A percentile compares a stretch with the other conserved stretches of the same genome.
These are phyloP conservation scores for Porcisia hertigi DNA, from an alignment of 208 protist species.

Conservation along the genomic window DNA sequence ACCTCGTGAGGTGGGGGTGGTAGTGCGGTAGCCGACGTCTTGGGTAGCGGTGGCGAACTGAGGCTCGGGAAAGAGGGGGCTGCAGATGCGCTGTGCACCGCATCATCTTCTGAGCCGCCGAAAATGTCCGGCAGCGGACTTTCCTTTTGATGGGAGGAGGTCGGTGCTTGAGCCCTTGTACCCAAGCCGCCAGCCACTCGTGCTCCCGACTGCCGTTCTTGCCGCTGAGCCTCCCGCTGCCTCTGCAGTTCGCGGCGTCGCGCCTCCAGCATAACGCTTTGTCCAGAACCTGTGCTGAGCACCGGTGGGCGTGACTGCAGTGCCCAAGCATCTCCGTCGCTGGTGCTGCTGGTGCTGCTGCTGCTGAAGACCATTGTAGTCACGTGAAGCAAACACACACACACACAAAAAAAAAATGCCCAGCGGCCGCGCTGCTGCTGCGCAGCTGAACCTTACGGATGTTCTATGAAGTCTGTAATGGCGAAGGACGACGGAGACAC, in stretches of 20 bases:
- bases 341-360: conserved; percentile 45
- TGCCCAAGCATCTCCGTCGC: conserved; percentile 50
- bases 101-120: conserved; percentile 10
- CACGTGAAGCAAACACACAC: neutral
- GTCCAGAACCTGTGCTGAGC: conserved; percentile 8
- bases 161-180: neutral
- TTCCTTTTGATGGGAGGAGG: conserved; percentile 10
- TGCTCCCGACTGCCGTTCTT: conserved; percentile 7
- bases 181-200: conserved; percentile 1
- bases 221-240: conserved; percentile 48
- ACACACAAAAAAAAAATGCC: neutral
- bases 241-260: conserved; percentile 54
- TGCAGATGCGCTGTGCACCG: neutral
- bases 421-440: neutral
- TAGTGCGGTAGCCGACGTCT: neutral
- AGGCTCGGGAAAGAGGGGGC: neutral
- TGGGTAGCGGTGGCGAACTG: neutral
- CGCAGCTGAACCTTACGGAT: neutral
- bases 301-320: conserved; percentile 5
- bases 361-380: conserved; percentile 2
- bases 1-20: conserved; percentile 32
- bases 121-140: conserved; percentile 30
- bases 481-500: neutral
- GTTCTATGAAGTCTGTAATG: neutral
- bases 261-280: conserved; percentile 64